Evolutionary conservation across 2,329 filamentous ascomycete species (phyloP).

Genomic region (Dactylonectria macrodidyma): DNA sequence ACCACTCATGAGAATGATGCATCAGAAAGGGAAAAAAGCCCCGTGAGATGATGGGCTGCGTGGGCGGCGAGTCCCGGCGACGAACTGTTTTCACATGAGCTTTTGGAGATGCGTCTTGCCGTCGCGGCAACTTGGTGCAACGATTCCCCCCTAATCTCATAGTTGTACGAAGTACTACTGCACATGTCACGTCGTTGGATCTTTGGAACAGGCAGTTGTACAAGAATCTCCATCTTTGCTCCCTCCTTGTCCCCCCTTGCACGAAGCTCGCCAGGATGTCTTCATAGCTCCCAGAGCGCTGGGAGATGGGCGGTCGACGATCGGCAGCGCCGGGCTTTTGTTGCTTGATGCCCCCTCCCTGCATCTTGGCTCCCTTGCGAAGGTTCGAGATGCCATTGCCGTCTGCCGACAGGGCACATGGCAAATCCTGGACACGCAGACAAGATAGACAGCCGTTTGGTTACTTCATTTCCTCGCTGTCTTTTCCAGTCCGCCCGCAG

Average conservation of each 20-base stretch:
- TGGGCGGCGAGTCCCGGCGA: neutral
- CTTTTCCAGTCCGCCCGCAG: neutral
- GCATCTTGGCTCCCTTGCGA: no score
- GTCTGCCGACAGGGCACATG: constrained; percentile 11
- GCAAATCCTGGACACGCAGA: constrained; percentile 1
- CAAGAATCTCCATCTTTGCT: constrained; percentile 1
- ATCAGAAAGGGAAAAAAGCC: constrained; percentile 25
- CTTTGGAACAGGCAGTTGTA: constrained; percentile 6
- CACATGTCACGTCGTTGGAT: neutral
- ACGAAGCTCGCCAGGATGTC: neutral
- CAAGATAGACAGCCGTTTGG: neutral
- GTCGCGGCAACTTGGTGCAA: no score
- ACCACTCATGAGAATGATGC: constrained; percentile 22
- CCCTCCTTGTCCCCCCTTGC: neutral
- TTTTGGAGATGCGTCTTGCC: neutral
- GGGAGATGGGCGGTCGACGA: constrained; percentile 26
- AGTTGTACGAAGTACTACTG: no score
- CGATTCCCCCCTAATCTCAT: no score
- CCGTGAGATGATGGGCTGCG: constrained; percentile 13
- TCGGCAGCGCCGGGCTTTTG: constrained; percentile 24
- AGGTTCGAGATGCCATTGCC: neutral
- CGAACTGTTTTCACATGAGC: neutral
- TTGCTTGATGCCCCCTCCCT: constrained; percentile 3
- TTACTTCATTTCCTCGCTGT: neutral
- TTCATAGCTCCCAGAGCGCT: constrained; percentile 21